Conservation (phyloP, 2,329 filamentous ascomycete species). For the Xylaria sp. region DNA sequence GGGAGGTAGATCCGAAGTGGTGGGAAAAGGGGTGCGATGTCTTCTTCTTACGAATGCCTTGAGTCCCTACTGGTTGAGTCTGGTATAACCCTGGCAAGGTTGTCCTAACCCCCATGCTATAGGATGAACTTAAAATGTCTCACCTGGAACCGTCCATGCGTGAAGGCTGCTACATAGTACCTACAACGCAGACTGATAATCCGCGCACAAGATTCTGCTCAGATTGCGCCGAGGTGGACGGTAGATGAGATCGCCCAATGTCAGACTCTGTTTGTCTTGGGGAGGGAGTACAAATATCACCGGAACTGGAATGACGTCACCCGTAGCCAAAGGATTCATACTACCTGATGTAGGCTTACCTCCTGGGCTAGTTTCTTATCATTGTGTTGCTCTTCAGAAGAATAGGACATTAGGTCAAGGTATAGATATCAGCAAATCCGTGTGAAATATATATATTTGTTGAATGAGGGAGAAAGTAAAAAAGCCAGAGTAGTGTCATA, state of each 20-base stretch:
- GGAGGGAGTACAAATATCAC: background rate
- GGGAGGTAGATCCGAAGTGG: slow-evolving; percentile 30
- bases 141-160: slow-evolving; percentile 29
- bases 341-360: background rate
- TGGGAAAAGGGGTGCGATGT: slow-evolving; percentile 22
- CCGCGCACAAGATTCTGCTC: slow-evolving; percentile 19
- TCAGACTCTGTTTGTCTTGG: background rate
- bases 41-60: too few species aligned
- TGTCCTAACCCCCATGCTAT: slow-evolving; percentile 13
- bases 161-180: slow-evolving; percentile 13
- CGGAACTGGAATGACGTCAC: slow-evolving; percentile 23
- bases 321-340: background rate
- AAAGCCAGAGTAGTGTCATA: background rate
- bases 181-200: slow-evolving; percentile 23
- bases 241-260: slow-evolving; percentile 2
- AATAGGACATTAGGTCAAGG: background rate
- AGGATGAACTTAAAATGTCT: slow-evolving; percentile 37
- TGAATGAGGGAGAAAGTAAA: background rate
- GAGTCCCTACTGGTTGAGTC: slow-evolving; percentile 5
- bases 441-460: background rate
- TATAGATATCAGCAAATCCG: background rate
- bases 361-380: background rate
- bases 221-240: background rate
- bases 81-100: slow-evolving; percentile 1
- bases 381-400: background rate